A percentile compares a stretch with the other conserved stretches of the same genome.
These are phyloP conservation scores for Penstemon eatonii DNA, from an alignment of 257 asterid species.

Conservation along the genomic window DNA sequence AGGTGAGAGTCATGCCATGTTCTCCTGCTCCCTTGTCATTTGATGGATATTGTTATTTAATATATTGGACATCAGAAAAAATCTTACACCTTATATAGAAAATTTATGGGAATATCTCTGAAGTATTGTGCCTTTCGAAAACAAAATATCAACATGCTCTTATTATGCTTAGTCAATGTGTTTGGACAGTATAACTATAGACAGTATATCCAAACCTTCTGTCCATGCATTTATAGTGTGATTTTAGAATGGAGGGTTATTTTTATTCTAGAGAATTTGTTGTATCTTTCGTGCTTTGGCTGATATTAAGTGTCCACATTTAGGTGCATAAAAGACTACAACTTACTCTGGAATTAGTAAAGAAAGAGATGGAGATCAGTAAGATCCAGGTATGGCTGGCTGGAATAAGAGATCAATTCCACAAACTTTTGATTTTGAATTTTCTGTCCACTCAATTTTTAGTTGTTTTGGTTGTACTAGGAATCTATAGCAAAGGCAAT, in stretches of 20 bases:
- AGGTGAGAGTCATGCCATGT: neutral
- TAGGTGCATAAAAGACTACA: conserved; percentile 86
- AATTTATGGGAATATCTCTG: neutral
- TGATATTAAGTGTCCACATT: neutral
- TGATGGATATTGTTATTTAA: neutral
- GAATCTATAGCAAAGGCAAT: conserved; percentile 98
- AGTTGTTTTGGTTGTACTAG: conserved; percentile 43
- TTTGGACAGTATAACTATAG: neutral
- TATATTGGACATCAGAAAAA: neutral
- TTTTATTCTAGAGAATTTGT: neutral
- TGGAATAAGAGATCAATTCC: conserved; percentile 3
- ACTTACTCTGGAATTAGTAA: conserved; percentile 85
- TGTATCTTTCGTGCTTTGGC: neutral
- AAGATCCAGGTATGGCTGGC: conserved; percentile 74
- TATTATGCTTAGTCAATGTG: neutral
- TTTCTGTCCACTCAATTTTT: conserved; percentile 9
- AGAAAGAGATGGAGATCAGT: conserved; percentile 99
- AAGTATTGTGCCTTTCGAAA: neutral
- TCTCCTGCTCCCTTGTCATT: neutral
- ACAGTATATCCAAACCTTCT: neutral
- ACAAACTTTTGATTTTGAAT: conserved; percentile 10
- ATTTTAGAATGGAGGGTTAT: neutral
- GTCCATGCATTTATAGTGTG: neutral
- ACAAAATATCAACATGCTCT: neutral
- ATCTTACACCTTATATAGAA: neutral